Evolutionary conservation across 2,329 filamentous ascomycete species (phyloP).

Genomic region (Talaromyces albobiverticillius): DNA sequence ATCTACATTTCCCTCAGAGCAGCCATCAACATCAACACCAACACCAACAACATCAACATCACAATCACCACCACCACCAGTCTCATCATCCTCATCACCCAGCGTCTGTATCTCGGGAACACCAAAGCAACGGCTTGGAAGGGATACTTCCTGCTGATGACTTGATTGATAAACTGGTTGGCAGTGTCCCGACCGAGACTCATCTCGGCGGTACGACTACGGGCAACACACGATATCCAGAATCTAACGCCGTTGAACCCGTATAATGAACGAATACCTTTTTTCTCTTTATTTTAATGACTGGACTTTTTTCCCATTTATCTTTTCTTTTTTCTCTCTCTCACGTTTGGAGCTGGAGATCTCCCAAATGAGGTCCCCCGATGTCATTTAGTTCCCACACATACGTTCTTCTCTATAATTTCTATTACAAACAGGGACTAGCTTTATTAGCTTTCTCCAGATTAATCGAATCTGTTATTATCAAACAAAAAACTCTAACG

Average conservation of each 20-base stretch:
- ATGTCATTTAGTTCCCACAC: conserved; percentile 9
- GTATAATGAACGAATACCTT: conserved; percentile 21
- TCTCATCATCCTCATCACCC: conserved; percentile 21
- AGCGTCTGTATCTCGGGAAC: conserved; percentile 30
- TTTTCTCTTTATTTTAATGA: not conserved
- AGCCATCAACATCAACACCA: conserved; percentile 21
- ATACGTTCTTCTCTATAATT: conserved; percentile 4
- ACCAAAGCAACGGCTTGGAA: conserved; percentile 31
- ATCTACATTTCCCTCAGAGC: conserved; percentile 29
- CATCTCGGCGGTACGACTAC: conserved; percentile 33
- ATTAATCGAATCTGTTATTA: not conserved
- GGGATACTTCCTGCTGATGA: conserved; percentile 33
- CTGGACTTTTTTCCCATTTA: not conserved
- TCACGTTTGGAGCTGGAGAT: not conserved
- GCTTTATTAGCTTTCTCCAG: too few relatives aligned
- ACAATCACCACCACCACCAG: conserved; percentile 6
- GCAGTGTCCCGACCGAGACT: conserved; percentile 30
- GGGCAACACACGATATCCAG: conserved; percentile 31
- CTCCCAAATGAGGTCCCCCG: not conserved
- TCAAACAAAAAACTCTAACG: too few relatives aligned
- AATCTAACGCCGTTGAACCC: conserved; percentile 30
- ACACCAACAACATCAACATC: conserved; percentile 1
- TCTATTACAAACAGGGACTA: not conserved
- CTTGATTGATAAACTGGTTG: conserved; percentile 37
- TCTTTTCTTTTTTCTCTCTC: not conserved